phyloP scores from a whole-genome alignment of 108 stramenopile genomes.

The Skeletonema tropicum region DNA sequence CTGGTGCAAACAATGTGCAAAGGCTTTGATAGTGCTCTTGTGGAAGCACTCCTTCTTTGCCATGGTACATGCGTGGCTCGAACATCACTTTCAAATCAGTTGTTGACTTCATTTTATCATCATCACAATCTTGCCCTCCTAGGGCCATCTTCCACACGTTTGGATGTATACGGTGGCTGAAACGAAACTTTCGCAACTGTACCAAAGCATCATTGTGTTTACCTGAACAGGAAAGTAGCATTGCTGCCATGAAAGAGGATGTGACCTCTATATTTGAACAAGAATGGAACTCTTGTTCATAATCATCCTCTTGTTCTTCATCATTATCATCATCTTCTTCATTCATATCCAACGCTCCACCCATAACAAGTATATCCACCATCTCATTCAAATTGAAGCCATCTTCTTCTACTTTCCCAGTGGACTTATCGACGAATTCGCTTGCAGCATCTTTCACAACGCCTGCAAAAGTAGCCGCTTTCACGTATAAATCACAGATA shows the following conservation, averaged over 20 bases:
- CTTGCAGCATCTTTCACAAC: conserved; percentile 38
- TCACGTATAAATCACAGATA: conserved; percentile 50
- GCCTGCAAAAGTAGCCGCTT: conserved; percentile 44
- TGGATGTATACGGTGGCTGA: conserved; percentile 87
- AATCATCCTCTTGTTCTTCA: conserved; percentile 35
- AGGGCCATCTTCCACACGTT: conserved; percentile 68
- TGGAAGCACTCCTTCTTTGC: conserved; percentile 52
- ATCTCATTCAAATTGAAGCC: conserved; percentile 65
- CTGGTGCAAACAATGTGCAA: conserved; percentile 67
- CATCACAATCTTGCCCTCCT: not conserved
- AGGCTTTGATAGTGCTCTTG: conserved; percentile 57
- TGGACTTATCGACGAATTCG: conserved; percentile 15
- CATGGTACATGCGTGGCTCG: conserved; percentile 15
- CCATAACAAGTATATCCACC: conserved; percentile 76
- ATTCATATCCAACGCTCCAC: conserved; percentile 72
- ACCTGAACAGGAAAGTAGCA: conserved; percentile 61
- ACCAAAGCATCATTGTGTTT: conserved; percentile 64
- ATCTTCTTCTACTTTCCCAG: conserved; percentile 22
- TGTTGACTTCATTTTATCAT: not conserved
- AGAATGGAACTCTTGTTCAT: conserved; percentile 32
- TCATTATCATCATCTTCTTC: conserved; percentile 53
- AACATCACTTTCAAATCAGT: conserved; percentile 10
- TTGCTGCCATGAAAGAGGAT: conserved; percentile 81
- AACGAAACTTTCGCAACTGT: conserved; percentile 60
- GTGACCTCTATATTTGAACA: conserved; percentile 78